Percentiles rank a stretch among this genome's conserved stretches.
Evolutionary conservation across 495 filamentous ascomycete genomes (phyloP).

Genomic region (Cudoniella acicularis): DNA sequence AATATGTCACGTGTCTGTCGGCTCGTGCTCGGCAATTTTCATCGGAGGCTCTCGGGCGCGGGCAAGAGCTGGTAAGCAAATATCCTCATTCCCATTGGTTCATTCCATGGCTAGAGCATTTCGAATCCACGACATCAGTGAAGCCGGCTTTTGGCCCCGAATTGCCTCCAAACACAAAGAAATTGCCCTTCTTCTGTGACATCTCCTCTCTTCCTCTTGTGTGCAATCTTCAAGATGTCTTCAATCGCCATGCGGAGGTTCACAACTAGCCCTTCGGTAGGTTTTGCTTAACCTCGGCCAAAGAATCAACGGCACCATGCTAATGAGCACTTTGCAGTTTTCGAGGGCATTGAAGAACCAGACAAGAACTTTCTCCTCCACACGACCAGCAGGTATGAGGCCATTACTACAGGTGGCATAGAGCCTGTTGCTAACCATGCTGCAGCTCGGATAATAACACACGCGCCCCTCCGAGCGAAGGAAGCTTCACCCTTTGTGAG

Average conservation of each 20-base stretch:
- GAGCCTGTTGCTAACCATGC: constrained; percentile 12
- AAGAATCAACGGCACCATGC: background rate
- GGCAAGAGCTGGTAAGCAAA: constrained; percentile 4
- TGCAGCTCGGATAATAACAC: constrained; percentile 74
- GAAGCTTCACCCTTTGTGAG: constrained; percentile 81
- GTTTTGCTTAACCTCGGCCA: constrained; percentile 6
- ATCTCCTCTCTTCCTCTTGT: constrained; percentile 15
- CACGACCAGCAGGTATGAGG: constrained; percentile 69
- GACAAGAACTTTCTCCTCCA: constrained; percentile 78
- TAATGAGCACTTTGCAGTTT: constrained; percentile 33
- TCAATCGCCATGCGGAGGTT: constrained; percentile 29
- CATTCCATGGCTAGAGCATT: constrained; percentile 19
- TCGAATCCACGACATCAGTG: constrained; percentile 18
- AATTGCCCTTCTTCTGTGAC: background rate
- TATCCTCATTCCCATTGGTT: constrained; percentile 12
- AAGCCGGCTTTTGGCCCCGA: background rate
- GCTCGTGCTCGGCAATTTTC: constrained; percentile 4
- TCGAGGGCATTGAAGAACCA: constrained; percentile 46
- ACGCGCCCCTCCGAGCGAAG: constrained; percentile 81
- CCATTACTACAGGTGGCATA: constrained; percentile 28
- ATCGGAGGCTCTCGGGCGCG: background rate
- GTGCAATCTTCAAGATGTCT: constrained; percentile 20
- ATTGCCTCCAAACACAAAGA: constrained; percentile 3
- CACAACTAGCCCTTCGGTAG: constrained; percentile 25
- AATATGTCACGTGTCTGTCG: too few species aligned